Percentiles rank a stretch among this genome's conserved stretches.
Evolutionary conservation across 2,329 filamentous ascomycete species (phyloP).

Genomic region (Aspergillus brasiliensis): DNA sequence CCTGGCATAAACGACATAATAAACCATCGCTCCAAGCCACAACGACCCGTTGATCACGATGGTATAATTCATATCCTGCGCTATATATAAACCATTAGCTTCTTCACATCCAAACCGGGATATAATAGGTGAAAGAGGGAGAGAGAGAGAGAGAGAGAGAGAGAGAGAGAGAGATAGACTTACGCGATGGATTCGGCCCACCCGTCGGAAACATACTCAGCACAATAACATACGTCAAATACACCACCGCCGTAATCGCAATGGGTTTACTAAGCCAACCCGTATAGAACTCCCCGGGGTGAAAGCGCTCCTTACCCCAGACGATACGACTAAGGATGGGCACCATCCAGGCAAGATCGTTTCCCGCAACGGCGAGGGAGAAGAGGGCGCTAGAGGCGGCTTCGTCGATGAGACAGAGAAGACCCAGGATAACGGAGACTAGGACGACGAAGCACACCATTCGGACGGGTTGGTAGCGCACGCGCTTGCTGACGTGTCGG

Average conservation of each 20-base stretch:
- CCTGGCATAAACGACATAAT: slow-evolving; percentile 59
- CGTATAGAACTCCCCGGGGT: slow-evolving; percentile 61
- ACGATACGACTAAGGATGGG: slow-evolving; percentile 60
- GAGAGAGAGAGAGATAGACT: slow-evolving; percentile 19
- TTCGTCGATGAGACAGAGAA: slow-evolving; percentile 59
- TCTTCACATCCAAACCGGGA: not conserved
- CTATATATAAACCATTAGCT: slow-evolving; percentile 26
- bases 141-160: slow-evolving; percentile 9
- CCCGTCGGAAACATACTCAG: slow-evolving; percentile 60
- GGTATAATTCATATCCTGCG: slow-evolving; percentile 62
- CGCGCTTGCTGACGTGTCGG: slow-evolving; percentile 55
- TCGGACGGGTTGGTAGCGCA: slow-evolving; percentile 60
- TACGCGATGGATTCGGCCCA: slow-evolving; percentile 56
- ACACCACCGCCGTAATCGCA: slow-evolving; percentile 56
- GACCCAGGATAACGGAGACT: slow-evolving; percentile 55
- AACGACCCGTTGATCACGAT: slow-evolving; percentile 61
- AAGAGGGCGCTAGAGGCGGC: slow-evolving; percentile 61
- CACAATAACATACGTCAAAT: slow-evolving; percentile 57
- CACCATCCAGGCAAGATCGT: slow-evolving; percentile 61
- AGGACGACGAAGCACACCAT: slow-evolving; percentile 59
- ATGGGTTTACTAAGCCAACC: slow-evolving; percentile 56
- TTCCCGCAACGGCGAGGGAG: slow-evolving; percentile 55
- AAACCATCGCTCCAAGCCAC: slow-evolving; percentile 58
- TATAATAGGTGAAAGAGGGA: not conserved
- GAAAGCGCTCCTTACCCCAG: slow-evolving; percentile 61